A percentile compares a stretch with the other conserved stretches of the same genome.
Evolutionary conservation across 768 basidiomycete species (phyloP).

Genomic region (Flagelloscypha sp.): DNA sequence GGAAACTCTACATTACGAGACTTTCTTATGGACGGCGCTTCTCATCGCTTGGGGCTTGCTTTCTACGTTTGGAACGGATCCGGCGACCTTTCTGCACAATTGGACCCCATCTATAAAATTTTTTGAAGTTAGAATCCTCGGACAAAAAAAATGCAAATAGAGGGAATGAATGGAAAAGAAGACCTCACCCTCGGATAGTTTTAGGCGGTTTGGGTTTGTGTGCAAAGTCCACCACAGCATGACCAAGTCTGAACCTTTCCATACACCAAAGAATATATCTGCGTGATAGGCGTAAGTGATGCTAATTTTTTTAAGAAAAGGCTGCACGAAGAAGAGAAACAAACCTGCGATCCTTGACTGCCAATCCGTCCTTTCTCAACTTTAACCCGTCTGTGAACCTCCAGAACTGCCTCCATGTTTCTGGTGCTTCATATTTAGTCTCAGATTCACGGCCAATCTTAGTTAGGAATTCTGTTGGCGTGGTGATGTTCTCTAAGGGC

Average conservation of each 20-base stretch:
- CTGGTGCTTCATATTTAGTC: conserved; percentile 52
- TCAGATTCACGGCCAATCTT: conserved; percentile 65
- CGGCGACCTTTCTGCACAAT: conserved; percentile 66
- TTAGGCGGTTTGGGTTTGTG: conserved; percentile 64
- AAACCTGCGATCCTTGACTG: conserved; percentile 64
- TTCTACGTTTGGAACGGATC: conserved; percentile 55
- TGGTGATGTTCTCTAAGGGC: conserved; percentile 38
- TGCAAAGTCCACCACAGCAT: conserved; percentile 50
- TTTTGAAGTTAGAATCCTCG: neutral
- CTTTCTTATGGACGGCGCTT: too few species aligned
- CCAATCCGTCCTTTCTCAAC: conserved; percentile 58
- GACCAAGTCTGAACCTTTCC: conserved; percentile 64
- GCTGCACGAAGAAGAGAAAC: conserved; percentile 14
- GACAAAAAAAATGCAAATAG: conserved; percentile 3
- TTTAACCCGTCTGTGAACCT: conserved; percentile 42
- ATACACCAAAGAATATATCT: conserved; percentile 84
- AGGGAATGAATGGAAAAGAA: neutral
- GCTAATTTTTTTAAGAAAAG: conserved; percentile 4
- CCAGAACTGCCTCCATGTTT: conserved; percentile 74
- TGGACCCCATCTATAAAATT: conserved; percentile 54
- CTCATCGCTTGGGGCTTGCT: too few species aligned
- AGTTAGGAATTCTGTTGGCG: conserved; percentile 59
- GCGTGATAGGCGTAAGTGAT: neutral
- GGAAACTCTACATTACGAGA: too few species aligned
- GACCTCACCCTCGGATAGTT: conserved; percentile 67